Conservation (phyloP, 2,329 filamentous ascomycete species). For the Colletotrichum lupini region DNA sequence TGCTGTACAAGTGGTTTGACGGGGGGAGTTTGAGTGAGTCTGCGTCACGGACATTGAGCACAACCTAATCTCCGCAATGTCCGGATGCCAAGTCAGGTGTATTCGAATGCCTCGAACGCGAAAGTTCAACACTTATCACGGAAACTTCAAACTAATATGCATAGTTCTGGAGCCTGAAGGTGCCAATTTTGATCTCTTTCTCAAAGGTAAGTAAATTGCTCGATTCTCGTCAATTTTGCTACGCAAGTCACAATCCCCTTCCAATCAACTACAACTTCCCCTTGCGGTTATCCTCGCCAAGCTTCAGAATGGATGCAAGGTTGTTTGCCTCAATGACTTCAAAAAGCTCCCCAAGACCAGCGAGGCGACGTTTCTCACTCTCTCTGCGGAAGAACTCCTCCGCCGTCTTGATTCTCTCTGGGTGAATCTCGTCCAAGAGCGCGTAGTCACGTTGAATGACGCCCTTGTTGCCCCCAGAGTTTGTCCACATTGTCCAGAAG, state of each 20-base stretch:
- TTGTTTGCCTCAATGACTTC: constrained; percentile 40
- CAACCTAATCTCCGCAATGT: too few species aligned
- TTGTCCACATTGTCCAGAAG: constrained; percentile 60
- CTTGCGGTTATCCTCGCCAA: constrained; percentile 38
- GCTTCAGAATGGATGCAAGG: constrained; percentile 41
- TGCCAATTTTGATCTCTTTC: too few species aligned
- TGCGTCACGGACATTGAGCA: too few species aligned
- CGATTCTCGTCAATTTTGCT: neutral
- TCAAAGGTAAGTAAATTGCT: too few species aligned
- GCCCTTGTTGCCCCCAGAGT: constrained; percentile 52
- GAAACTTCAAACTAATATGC: too few species aligned
- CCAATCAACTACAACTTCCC: neutral
- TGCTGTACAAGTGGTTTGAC: too few species aligned
- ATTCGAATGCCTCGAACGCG: too few species aligned
- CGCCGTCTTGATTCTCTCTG: constrained; percentile 56
- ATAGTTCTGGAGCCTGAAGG: too few species aligned
- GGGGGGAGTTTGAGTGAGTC: too few species aligned
- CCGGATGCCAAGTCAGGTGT: too few species aligned
- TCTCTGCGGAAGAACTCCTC: constrained; percentile 60
- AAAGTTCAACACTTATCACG: too few species aligned
- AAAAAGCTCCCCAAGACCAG: constrained; percentile 44
- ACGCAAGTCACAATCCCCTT: neutral
- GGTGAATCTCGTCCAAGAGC: constrained; percentile 63
- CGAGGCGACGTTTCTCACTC: constrained; percentile 44
- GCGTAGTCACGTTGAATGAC: constrained; percentile 58